Evolutionary conservation across 129 eudicot species (phyloP), one percentile per base, ranked within the genome.

Genomic region (Flaveria trinervia): DNA sequence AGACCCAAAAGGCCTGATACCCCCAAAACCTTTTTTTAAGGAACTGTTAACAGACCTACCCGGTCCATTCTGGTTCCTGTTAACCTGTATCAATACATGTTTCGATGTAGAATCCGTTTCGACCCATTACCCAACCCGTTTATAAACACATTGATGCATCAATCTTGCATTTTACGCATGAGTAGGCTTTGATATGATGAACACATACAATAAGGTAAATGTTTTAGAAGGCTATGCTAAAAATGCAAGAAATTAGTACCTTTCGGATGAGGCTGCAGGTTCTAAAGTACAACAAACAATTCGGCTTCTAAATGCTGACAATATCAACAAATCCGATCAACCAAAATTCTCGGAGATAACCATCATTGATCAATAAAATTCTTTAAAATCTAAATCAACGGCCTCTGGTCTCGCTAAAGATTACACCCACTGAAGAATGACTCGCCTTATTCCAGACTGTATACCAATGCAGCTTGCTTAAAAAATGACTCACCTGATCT

Each of bases 381-480:
- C 77, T 76, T 64, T 16, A 26, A 65, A 72, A 79, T 73, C 81
- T 68, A 65, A 73, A 54, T 45, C 39, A 36, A 59, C 77, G 23
- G 77, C 67, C 77, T 75, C 71, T 51, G 5, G 71, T 79, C 78
- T 56, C 59, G 44, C 70, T 81, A 80, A 41, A 76, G 20, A 79
- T 67, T 73, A 79, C 79, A 48, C 70, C 66, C 45, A 66, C 89
- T 80, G 75, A 84, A 88, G 81, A 75, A 73, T 57, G 79, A 76
- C 87, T 79, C 75, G 54, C 44, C 26, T 54, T 70, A 82, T 68
- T 85, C 50, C 49, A 66, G 41, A 16, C 71, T 9, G 71, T 78
- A 82, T 82, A 79, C 33, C 70, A 46, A 45, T 16, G 80, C 65
- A 74, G 78, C 78, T 43, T 43, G 61, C 61, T 68, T 68, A 55